These are phyloP conservation scores for Plenodomus tracheiphilus DNA, from an alignment of 2,329 filamentous ascomycete genomes.

Conservation along the genomic window DNA sequence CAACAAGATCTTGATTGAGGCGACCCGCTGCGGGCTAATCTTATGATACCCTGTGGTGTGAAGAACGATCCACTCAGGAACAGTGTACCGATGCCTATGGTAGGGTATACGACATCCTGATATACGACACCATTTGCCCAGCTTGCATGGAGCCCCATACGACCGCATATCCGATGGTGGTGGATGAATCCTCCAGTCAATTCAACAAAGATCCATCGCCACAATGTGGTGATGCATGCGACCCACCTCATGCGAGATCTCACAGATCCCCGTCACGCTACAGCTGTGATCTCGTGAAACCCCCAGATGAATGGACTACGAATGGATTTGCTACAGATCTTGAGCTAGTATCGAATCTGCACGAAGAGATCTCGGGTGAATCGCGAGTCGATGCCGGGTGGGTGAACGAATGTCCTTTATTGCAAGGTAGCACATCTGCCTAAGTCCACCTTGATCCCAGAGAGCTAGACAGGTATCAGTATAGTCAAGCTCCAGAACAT, in stretches of 20 bases:
- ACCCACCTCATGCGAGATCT: not conserved
- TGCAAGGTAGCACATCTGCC: not conserved
- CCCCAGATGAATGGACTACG: not conserved
- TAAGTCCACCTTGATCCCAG: not conserved
- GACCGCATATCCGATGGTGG: not conserved
- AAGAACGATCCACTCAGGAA: not conserved
- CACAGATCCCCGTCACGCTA: not conserved
- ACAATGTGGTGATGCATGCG: not conserved
- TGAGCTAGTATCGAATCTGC: not conserved
- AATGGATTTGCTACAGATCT: not conserved
- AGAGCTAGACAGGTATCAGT: not conserved
- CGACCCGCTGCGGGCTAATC: not conserved
- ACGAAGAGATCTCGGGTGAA: not conserved
- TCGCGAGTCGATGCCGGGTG: not conserved
- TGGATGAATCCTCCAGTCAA: not conserved
- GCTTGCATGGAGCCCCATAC: not conserved
- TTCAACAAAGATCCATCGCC: not conserved
- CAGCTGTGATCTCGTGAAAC: not conserved
- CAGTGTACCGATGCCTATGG: not conserved
- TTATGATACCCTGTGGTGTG: not conserved
- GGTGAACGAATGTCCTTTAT: not conserved
- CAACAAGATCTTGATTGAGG: not conserved
- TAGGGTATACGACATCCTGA: not conserved
- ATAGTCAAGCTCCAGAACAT: not conserved
- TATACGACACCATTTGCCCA: not conserved